Conservation (phyloP, 148 eudicot genomes). For the Rhododendron molle region DNA sequence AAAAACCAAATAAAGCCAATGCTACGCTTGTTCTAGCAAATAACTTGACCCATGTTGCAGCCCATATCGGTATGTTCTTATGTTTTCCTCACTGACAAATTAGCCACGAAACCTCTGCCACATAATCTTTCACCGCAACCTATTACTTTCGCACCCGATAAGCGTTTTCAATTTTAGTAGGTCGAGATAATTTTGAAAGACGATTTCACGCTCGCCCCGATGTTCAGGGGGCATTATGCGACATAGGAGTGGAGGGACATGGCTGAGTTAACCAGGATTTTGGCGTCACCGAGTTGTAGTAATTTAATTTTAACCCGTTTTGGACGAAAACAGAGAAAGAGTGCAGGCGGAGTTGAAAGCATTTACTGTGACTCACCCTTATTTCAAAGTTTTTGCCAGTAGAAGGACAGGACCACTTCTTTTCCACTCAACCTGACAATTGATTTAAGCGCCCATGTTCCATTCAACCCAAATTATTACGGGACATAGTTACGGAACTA, state of each 20-base stretch:
- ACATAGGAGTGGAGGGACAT: too few species aligned
- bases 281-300: neutral
- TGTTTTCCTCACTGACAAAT: neutral
- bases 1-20: neutral
- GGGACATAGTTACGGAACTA: neutral
- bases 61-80: neutral
- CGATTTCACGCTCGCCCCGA: too few species aligned
- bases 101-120: neutral
- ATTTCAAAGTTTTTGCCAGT: constrained; percentile 22
- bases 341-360: constrained; percentile 11
- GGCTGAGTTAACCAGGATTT: neutral
- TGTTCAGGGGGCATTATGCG: too few species aligned
- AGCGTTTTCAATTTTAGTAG: too few species aligned
- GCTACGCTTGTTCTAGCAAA: neutral
- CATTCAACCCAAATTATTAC: neutral
- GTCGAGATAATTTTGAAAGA: too few species aligned
- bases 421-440: neutral
- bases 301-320: neutral
- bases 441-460: constrained; percentile 1
- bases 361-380: constrained; percentile 18
- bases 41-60: neutral
- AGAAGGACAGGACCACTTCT: constrained; percentile 1
- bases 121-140: neutral
- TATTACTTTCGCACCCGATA: too few species aligned
- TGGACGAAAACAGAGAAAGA: neutral